Conservation (phyloP, 179 eudicot species). For the Beta macrorhiza region DNA sequence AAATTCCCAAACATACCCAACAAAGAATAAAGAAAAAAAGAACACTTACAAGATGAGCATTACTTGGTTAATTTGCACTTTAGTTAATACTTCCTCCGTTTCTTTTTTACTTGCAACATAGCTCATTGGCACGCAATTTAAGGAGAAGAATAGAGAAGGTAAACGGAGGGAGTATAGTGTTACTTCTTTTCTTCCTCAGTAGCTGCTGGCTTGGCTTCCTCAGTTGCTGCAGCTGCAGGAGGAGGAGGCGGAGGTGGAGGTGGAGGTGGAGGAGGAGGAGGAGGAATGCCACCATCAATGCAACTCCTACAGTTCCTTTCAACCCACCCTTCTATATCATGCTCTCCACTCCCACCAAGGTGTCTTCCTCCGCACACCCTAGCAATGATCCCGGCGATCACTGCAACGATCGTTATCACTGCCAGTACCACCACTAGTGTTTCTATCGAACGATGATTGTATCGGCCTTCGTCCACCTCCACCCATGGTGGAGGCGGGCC, state of each 20-base stretch:
- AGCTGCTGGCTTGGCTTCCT: constrained; percentile 5
- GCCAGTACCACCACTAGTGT: constrained; percentile 74
- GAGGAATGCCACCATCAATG: constrained; percentile 55
- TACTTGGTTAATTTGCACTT: background rate
- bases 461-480: constrained; percentile 29
- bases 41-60: constrained; percentile 1
- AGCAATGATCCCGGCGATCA: constrained; percentile 65
- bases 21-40: background rate
- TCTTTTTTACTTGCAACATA: too few species aligned
- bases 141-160: too few species aligned
- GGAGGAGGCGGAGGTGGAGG: constrained; percentile 23
- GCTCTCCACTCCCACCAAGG: constrained; percentile 51
- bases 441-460: constrained; percentile 52
- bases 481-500: constrained; percentile 37
- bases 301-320: constrained; percentile 62
- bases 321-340: constrained; percentile 71
- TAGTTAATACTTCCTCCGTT: too few species aligned
- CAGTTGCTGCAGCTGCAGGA: constrained; percentile 7
- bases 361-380: constrained; percentile 65
- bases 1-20: background rate
- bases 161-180: background rate
- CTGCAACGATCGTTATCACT: constrained; percentile 57
- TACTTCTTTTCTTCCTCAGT: constrained; percentile 18
- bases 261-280: constrained; percentile 23
- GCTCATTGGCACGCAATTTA: too few species aligned